Base-by-base conservation (phyloP, 2,329 filamentous ascomycete genomes). In the Aotearoamyces nothofagi region DNA sequence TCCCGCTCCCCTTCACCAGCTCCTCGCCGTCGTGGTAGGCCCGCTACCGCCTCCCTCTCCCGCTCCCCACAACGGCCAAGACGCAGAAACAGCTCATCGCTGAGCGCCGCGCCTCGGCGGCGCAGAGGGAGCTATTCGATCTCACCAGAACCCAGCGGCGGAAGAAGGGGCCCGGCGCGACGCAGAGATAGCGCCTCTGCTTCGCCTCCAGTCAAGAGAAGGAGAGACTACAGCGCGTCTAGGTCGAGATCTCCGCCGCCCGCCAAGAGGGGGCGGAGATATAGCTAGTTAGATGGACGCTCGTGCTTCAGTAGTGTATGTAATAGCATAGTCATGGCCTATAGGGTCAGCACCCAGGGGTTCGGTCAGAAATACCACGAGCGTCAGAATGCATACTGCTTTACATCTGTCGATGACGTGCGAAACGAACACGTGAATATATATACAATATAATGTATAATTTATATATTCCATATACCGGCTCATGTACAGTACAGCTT, bases 191-290 rank as follows among this genome's bases (percentile, higher is more conserved):
- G 33, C 24, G 32, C 26, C 26, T 41, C 39, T n/a, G 26, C 29
- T 9, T 34, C 40, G 11, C 39, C 42, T 17, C 33, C 37, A 7
- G 9, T 24, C 1, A 49, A 47, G 37, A 41, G 45, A 33, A 26
- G 35, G 14, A 39, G 43, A 35, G 26, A 23, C 14, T 30, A 36
- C 22, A 34, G 32, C 13, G 29, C 30, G 30, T 36, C 33, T 20
- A 30, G 31, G 22, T 38, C 34, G 24, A 30, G 29, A 22, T 36
- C 31, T 20, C 42, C 42, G n/a, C 43, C 44, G 22, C 42, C 43
- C 23, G 15, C 29, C 12, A 45, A 45, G 27, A 33, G 45, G 27
- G 44, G 43, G 9, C 32, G 42, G 24, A 36, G 40, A 38, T 40
- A 41, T 29, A 41, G 36, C 26, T 45, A 39, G 29, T 24, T 26